Base-by-base conservation (phyloP, 164 flowering plant species). In the Echeveria elegans region DNA sequence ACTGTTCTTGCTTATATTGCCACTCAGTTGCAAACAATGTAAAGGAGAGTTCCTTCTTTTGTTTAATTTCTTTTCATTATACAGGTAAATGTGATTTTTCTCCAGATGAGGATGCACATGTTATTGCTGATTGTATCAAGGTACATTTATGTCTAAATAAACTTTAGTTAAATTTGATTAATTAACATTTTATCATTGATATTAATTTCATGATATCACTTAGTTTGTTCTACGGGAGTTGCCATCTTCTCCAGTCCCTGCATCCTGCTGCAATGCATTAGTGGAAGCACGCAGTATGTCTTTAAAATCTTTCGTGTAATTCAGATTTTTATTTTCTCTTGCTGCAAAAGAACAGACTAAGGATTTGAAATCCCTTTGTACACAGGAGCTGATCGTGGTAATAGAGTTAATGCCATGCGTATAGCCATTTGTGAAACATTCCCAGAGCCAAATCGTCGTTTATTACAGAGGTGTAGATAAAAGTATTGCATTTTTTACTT, bases 361-460 rank as follows among this genome's bases (percentile, higher is more conserved):
- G 53, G 41, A 40, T 41, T 41, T 43, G 21, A 23, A 43, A 32
- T 30, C 59, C 36, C 47, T 68, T 76, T 31, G 61, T 75, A 38
- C 50, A 38, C 77, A 94, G 99, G 92, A 78, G 78, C 83, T 72
- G 96, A 86, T 37, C 88, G 86, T 65, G 76, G 78, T 66, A 67
- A 23, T 70, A 81, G 45, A 40, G 45, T 40, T 40, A 40, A 40
- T 40, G 45, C 45, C 14, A 8, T 40, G 45, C 45, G 45, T 7
- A 40, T 11, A 2, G 45, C 45, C 11, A 40, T 40, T 40, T 8
- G 14, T 40, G 45, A 40, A 11, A 40, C 45, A 11, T 40, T 40
- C 15, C 45, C 45, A 7, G 45, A 40, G 15, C 45, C 45, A 11
- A 40, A 40, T 11, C 45, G 5, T 40, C 7, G 45, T 40, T 11